phyloP scores from a whole-genome alignment of 192 early-diverging fungal genomes.

The Funneliformis geosporum region DNA sequence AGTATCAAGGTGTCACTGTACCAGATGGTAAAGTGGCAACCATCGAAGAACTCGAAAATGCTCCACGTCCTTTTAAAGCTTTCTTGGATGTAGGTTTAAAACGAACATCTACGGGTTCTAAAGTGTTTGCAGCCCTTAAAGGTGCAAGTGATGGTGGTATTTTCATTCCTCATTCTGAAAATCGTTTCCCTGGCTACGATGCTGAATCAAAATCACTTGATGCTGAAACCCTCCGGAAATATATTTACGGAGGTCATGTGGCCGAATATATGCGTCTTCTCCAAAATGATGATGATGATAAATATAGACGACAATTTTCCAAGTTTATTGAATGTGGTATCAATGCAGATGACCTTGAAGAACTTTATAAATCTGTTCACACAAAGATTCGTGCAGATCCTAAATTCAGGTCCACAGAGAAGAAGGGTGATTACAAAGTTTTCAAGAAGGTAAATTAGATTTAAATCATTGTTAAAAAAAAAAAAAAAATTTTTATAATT shows the following conservation, averaged over 20 bases:
- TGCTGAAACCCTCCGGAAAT: conserved; percentile 87
- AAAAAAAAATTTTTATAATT: not conserved
- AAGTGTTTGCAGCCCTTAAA: conserved; percentile 97
- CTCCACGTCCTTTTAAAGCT: conserved; percentile 95
- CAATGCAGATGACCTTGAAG: conserved; percentile 89
- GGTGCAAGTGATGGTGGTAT: conserved; percentile 99
- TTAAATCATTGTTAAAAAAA: not conserved
- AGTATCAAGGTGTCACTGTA: conserved; percentile 95
- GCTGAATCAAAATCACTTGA: conserved; percentile 83
- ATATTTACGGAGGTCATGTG: conserved; percentile 98
- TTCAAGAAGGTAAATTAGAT: conserved; percentile 71
- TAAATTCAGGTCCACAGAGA: conserved; percentile 62
- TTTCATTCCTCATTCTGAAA: conserved; percentile 93
- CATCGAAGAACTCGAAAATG: conserved; percentile 89
- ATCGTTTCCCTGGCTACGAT: conserved; percentile 97
- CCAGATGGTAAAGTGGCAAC: conserved; percentile 85
- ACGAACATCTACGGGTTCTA: conserved; percentile 96
- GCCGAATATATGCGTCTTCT: conserved; percentile 98
- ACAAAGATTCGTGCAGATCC: conserved; percentile 94
- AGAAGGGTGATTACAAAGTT: conserved; percentile 62
- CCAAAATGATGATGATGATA: conserved; percentile 98
- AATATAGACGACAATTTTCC: conserved; percentile 94
- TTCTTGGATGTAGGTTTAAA: conserved; percentile 97
- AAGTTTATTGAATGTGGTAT: conserved; percentile 88
- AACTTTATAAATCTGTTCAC: conserved; percentile 92